Evolutionary conservation across 1,284 basidiomycete species (phyloP).

Genomic region (Cryptococcus sp.): DNA sequence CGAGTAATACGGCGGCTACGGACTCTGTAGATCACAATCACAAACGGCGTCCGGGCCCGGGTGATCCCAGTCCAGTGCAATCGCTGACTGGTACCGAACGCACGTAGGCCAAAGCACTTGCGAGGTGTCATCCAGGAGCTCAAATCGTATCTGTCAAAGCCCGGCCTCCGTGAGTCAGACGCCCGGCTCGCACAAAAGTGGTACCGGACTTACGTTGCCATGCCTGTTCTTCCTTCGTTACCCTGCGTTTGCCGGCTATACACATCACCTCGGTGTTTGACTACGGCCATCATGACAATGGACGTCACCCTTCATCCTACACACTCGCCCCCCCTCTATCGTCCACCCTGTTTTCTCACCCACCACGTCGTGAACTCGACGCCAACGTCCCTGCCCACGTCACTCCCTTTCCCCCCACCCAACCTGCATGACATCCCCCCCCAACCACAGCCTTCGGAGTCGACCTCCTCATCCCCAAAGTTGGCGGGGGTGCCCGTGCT

Average conservation of each 20-base stretch:
- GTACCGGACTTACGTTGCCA: no score
- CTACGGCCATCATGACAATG: no score
- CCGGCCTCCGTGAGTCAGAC: constrained; percentile 32
- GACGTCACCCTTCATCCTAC: no score
- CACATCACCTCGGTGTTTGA: neutral
- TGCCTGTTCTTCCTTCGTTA: neutral
- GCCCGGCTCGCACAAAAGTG: neutral
- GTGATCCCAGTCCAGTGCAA: no score
- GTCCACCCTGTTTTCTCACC: neutral
- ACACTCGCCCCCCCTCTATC: no score
- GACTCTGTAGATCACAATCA: neutral
- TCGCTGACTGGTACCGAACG: no score
- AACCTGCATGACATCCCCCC: neutral
- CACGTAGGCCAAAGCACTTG: constrained; percentile 45
- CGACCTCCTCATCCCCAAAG: constrained; percentile 76
- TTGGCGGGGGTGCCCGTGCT: constrained; percentile 75
- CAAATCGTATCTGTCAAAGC: constrained; percentile 61
- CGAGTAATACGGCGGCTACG: neutral
- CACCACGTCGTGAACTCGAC: neutral
- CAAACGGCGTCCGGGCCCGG: neutral
- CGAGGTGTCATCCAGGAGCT: constrained; percentile 63
- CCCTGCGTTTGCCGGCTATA: neutral
- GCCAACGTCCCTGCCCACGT: no score
- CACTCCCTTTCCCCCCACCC: no score
- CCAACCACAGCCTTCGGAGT: constrained; percentile 74